phyloP scores from a whole-genome alignment of 2,329 filamentous ascomycete genomes.

The Xylariales sp. region DNA sequence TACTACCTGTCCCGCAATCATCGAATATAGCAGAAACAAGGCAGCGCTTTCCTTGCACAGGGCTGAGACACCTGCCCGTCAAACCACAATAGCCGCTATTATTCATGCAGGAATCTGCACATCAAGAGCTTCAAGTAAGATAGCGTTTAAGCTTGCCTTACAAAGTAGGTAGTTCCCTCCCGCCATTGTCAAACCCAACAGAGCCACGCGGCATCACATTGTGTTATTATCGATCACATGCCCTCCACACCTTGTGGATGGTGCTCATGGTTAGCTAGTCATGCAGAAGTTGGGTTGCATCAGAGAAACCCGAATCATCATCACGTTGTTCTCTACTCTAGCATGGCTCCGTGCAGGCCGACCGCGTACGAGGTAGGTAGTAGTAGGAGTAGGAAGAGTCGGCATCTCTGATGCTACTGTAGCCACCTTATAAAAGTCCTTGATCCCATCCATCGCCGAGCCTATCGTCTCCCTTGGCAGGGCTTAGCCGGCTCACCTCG shows the following conservation, averaged over 20 bases:
- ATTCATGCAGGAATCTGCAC: conserved; percentile 5
- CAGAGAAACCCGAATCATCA: not conserved
- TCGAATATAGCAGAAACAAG: not conserved
- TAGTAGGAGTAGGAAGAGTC: not conserved
- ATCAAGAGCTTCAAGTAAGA: not conserved
- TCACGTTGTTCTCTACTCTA: not conserved
- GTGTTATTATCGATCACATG: not conserved
- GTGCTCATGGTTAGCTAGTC: not conserved
- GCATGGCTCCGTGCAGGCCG: not conserved
- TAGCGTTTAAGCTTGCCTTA: not conserved
- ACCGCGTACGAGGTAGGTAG: not conserved
- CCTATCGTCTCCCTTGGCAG: not conserved
- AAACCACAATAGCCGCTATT: not conserved
- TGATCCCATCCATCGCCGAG: not conserved
- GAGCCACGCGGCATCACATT: not conserved
- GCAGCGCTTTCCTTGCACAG: not conserved
- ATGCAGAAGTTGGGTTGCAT: not conserved
- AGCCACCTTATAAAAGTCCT: conserved; percentile 1
- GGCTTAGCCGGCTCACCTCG: not conserved
- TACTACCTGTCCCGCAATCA: not conserved
- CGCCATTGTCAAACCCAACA: not conserved
- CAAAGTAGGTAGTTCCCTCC: not conserved
- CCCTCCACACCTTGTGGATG: not conserved
- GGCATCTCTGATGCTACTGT: not conserved
- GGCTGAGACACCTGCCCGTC: conserved; percentile 1